Conservation (phyloP, 2,329 filamentous ascomycete genomes). For the Boeremia lycopersici region DNA sequence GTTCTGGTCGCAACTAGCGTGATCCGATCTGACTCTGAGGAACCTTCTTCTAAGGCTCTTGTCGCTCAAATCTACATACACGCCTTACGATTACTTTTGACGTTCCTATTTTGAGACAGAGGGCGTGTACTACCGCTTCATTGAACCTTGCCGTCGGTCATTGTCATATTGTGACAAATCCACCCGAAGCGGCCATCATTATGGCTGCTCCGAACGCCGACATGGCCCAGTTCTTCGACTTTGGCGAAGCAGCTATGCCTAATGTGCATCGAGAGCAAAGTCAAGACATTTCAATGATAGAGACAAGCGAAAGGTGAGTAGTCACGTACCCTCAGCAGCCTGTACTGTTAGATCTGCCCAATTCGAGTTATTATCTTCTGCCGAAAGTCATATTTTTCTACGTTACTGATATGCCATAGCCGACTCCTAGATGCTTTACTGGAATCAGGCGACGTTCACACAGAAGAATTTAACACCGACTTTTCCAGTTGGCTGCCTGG, state of each 20-base stretch:
- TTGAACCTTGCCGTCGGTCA: not conserved
- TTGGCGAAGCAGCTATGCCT: conserved; percentile 45
- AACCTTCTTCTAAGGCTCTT: conserved; percentile 12
- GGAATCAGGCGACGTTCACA: conserved; percentile 10
- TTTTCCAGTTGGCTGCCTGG: conserved; percentile 55
- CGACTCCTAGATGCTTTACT: conserved; percentile 3
- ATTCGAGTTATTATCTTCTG: not conserved
- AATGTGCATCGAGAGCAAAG: conserved; percentile 25
- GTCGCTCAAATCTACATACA: conserved; percentile 20
- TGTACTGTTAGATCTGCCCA: not conserved
- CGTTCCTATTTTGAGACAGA: conserved; percentile 8
- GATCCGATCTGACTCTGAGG: conserved; percentile 16
- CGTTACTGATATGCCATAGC: conserved; percentile 1
- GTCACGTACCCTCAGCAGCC: too few relatives aligned
- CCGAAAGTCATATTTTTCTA: not conserved
- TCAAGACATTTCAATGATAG: not conserved
- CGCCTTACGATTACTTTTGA: conserved; percentile 28
- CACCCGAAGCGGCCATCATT: conserved; percentile 4
- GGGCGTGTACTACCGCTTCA: conserved; percentile 21
- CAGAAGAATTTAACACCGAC: conserved; percentile 45
- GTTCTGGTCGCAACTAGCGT: conserved; percentile 4
- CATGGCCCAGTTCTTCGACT: conserved; percentile 49
- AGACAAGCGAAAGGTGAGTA: conserved; percentile 25
- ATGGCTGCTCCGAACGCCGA: conserved; percentile 42
- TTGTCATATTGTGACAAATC: conserved; percentile 4